Conservation (phyloP, 257 asterid species). For the Paraleonurus japonicus region DNA sequence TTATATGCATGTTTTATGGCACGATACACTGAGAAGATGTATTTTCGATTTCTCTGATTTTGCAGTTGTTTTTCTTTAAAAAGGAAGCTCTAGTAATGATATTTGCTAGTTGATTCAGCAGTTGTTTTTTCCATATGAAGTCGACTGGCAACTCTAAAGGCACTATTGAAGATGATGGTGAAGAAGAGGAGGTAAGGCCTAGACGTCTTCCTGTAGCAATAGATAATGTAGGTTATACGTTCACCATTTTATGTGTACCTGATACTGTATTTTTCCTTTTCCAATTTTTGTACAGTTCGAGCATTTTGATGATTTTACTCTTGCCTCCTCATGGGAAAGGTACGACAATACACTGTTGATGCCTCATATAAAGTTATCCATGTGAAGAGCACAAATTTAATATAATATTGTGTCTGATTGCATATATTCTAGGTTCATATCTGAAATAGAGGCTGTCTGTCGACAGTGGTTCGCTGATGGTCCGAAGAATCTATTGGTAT, state of each 20-base stretch:
- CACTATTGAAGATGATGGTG: constrained; percentile 40
- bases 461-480: constrained; percentile 89
- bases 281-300: constrained; percentile 58
- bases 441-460: constrained; percentile 88
- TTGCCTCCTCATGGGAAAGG: constrained; percentile 97
- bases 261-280: not conserved
- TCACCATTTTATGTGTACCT: not conserved
- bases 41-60: not conserved
- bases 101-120: constrained; percentile 13
- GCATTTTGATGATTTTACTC: constrained; percentile 87
- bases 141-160: constrained; percentile 42
- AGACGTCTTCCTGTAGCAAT: not conserved
- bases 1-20: not conserved
- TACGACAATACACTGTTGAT: constrained; percentile 21
- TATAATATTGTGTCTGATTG: not conserved
- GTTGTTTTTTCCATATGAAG: constrained; percentile 34
- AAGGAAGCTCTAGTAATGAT: not conserved
- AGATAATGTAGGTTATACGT: not conserved
- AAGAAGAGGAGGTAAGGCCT: constrained; percentile 46
- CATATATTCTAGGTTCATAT: constrained; percentile 61
- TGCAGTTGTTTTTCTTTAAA: not conserved
- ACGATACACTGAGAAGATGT: not conserved
- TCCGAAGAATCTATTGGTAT: constrained; percentile 73
- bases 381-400: not conserved
- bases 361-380: not conserved